phyloP scores from a whole-genome alignment of 768 basidiomycete species.

The Auriscalpium orientale region DNA sequence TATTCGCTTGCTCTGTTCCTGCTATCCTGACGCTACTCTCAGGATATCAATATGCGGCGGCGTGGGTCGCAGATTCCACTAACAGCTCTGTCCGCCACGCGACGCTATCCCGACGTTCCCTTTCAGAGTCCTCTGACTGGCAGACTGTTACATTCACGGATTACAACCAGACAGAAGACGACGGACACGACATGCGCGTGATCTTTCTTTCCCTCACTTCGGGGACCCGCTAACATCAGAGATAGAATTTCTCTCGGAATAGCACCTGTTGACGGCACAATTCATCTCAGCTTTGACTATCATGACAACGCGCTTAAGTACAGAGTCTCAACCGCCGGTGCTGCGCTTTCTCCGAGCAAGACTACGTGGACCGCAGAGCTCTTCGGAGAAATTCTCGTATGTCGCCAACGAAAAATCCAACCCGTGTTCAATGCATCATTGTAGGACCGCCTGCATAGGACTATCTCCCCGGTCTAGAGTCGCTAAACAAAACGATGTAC shows the following conservation, averaged over 20 bases:
- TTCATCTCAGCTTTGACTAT: slow-evolving; percentile 30
- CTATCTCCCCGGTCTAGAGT: slow-evolving; percentile 27
- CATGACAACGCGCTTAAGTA: slow-evolving; percentile 30
- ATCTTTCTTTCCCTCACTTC: neutral
- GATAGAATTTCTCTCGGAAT: slow-evolving; percentile 29
- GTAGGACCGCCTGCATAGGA: slow-evolving; percentile 16
- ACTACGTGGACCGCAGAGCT: slow-evolving; percentile 19
- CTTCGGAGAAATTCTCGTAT: slow-evolving; percentile 22
- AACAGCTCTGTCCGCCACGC: slow-evolving; percentile 26
- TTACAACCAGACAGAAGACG: slow-evolving; percentile 30
- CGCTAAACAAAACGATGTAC: slow-evolving; percentile 22
- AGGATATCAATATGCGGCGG: slow-evolving; percentile 31
- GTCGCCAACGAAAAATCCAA: neutral
- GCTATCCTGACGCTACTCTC: neutral
- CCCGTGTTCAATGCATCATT: neutral
- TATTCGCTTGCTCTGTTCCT: no score
- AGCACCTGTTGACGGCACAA: slow-evolving; percentile 28
- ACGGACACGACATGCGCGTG: slow-evolving; percentile 28
- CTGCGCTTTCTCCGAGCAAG: slow-evolving; percentile 22
- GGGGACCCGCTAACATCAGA: neutral
- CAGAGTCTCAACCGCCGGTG: slow-evolving; percentile 23
- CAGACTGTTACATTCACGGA: slow-evolving; percentile 26
- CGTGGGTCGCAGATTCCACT: slow-evolving; percentile 18
- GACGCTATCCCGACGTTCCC: slow-evolving; percentile 19
- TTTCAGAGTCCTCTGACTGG: slow-evolving; percentile 17